These are phyloP conservation scores for Linum tenue DNA, from an alignment of 345 rosid species.

Conservation along the genomic window DNA sequence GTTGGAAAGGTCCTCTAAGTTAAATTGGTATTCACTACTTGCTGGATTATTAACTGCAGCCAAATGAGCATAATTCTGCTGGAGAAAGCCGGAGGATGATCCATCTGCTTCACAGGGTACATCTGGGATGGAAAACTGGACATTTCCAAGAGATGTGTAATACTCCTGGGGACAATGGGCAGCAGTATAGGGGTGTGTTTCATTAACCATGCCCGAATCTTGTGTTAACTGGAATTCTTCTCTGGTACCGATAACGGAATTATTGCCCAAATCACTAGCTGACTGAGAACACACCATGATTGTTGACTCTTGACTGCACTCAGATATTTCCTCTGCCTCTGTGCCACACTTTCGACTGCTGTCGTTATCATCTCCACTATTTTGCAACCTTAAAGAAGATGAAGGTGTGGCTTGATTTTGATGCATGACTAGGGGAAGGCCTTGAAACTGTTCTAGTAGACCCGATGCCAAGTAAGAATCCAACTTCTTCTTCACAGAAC, in stretches of 20 bases:
- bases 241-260: conserved; percentile 27
- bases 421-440: conserved; percentile 42
- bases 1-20: conserved; percentile 35
- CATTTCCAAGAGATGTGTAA: conserved; percentile 41
- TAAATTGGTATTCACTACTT: conserved; percentile 35
- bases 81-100: conserved; percentile 35
- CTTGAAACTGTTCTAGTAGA: conserved; percentile 69
- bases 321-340: conserved; percentile 75
- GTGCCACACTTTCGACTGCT: conserved; percentile 37
- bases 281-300: conserved; percentile 54
- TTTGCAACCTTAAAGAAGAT: conserved; percentile 57
- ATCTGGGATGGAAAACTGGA: conserved; percentile 42
- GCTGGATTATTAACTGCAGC: conserved; percentile 23
- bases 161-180: not conserved
- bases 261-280: conserved; percentile 38
- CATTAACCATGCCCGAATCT: conserved; percentile 36
- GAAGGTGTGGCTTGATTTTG: conserved; percentile 46
- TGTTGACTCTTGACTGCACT: conserved; percentile 76
- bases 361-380: conserved; percentile 69
- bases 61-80: conserved; percentile 31
- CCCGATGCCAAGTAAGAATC: conserved; percentile 89
- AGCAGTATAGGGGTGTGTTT: conserved; percentile 44
- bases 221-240: conserved; percentile 44
- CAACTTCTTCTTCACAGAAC: conserved; percentile 96
- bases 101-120: conserved; percentile 45